Conservation (phyloP, 2,329 filamentous ascomycete genomes). For the Cadophora sp. region DNA sequence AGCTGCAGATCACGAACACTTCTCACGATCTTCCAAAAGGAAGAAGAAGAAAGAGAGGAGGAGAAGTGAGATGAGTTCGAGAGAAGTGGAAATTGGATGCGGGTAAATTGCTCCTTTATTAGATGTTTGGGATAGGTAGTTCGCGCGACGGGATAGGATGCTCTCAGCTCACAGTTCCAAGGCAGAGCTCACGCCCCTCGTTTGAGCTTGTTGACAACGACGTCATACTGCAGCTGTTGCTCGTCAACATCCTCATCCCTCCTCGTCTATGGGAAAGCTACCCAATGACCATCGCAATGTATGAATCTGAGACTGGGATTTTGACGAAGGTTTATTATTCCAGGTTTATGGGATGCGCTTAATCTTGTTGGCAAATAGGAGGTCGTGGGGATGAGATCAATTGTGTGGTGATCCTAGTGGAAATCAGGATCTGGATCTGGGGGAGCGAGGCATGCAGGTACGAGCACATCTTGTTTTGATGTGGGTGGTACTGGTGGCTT, state of each 20-base stretch:
- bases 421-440: slow-evolving; percentile 20
- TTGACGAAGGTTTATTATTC: slow-evolving; percentile 10
- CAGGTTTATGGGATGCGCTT: slow-evolving; percentile 8
- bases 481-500: neutral
- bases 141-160: neutral
- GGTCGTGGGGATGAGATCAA: slow-evolving; percentile 1
- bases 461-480: neutral
- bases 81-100: neutral
- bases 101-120: slow-evolving; percentile 5
- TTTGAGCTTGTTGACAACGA: slow-evolving; percentile 18
- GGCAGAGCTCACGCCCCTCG: slow-evolving; percentile 12
- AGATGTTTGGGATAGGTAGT: slow-evolving; percentile 7
- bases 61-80: neutral
- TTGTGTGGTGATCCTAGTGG: slow-evolving; percentile 15
- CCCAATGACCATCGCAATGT: slow-evolving; percentile 1
- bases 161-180: slow-evolving; percentile 9
- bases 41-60: neutral
- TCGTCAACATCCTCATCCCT: neutral
- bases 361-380: slow-evolving; percentile 16
- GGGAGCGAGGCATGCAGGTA: slow-evolving; percentile 17
- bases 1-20: neutral
- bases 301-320: neutral
- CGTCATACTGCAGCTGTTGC: neutral
- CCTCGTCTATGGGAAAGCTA: neutral
- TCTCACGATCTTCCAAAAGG: slow-evolving; percentile 1